A percentile compares a stretch with the other conserved stretches of the same genome.
These are phyloP conservation scores for Exophiala aquamarina DNA, from an alignment of 2,329 filamentous ascomycete genomes.

Conservation along the genomic window DNA sequence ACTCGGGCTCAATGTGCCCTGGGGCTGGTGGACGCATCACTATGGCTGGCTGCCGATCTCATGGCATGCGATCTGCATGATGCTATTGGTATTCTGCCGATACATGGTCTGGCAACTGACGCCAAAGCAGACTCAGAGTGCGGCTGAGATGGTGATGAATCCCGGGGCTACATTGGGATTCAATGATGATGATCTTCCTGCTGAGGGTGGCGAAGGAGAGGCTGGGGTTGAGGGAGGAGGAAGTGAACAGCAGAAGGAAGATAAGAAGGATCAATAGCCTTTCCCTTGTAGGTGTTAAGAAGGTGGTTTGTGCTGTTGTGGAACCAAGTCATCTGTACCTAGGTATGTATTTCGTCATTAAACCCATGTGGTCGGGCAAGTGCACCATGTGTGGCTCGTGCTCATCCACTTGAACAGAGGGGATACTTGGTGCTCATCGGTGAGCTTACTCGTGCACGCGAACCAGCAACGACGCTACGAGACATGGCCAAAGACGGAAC, in stretches of 20 bases:
- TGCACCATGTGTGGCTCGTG: too few relatives aligned
- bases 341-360: too few relatives aligned
- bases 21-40: conserved; percentile 2
- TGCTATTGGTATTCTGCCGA: neutral
- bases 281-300: too few relatives aligned
- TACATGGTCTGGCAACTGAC: neutral
- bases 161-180: neutral
- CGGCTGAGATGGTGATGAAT: neutral
- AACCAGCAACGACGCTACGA: too few relatives aligned
- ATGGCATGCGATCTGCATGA: neutral
- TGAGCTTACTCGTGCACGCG: too few relatives aligned
- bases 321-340: too few relatives aligned
- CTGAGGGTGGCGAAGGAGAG: neutral
- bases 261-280: neutral
- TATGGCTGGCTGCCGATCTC: conserved; percentile 7
- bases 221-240: neutral
- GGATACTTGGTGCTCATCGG: too few relatives aligned
- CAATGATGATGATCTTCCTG: neutral
- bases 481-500: too few relatives aligned
- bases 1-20: neutral
- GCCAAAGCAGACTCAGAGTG: neutral
- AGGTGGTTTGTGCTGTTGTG: too few relatives aligned
- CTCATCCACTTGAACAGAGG: too few relatives aligned
- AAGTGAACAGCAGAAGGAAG: neutral
- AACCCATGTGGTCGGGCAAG: too few relatives aligned